Base-by-base conservation (phyloP, 1,284 basidiomycete species). In the Papiliotrema flavescens region DNA sequence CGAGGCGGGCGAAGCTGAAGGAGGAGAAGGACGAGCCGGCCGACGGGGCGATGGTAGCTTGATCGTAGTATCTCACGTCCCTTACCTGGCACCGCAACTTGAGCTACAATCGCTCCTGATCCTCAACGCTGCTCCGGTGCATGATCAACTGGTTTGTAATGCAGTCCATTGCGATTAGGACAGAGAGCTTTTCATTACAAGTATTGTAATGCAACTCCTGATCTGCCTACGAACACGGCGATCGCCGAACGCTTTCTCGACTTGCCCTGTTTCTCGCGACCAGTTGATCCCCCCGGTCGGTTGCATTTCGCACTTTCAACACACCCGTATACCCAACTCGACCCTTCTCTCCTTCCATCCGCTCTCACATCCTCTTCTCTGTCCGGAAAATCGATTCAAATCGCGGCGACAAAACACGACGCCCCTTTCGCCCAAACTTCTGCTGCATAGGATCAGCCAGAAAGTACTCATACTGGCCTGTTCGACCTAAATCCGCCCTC, bases 1-100 rank as follows among this genome's bases (percentile, higher is more conserved):
- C 71, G n/a, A 74, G 68, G 46, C 68, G 72, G 13, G 66, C 69
- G 47, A 64, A 68, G 51, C 63, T 60, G 40, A 60, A 65, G 49
- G 62, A 64, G 34, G 70, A 73, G 53, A 60, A 57, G 41, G 67
- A 65, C 19, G 59, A 47, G 35, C 37, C 34, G n/a, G 52, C 52
- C 5, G 52, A 47, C 24, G 51, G 51, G 36, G 51, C 20, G 5
- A 52, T 52, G 51, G 32, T 19, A 2, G 51, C 51, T 2, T 52
- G 19, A 22, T 6, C 11, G 28, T 32, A 32, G 28, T 11, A 32
- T 32, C 28, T 32, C 28, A 11, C 11, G 5, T 32, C 6, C 6
- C 11, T n/a, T n/a, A n/a, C n/a, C n/a, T n/a, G n/a, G n/a, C n/a
- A n/a, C n/a, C n/a, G n/a, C n/a, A n/a, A n/a, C n/a, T n/a, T n/a